phyloP scores from a whole-genome alignment of 306 rosid species.

The Casuarina equisetifolia region DNA sequence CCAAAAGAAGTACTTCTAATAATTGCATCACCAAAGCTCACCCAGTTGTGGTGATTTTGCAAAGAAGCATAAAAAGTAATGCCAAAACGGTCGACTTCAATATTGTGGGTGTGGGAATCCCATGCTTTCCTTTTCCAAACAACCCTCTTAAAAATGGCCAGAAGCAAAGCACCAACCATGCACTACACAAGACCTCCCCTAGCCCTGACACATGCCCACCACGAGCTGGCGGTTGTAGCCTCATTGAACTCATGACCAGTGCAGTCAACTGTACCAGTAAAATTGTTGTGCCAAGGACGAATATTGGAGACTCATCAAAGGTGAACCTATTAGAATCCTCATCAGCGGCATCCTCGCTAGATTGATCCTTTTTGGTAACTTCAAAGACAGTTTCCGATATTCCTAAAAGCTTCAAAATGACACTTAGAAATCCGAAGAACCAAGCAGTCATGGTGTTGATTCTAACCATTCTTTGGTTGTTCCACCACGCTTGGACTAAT shows the following conservation, averaged over 20 bases:
- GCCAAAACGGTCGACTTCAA: background rate
- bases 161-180: no score
- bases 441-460: constrained; percentile 24
- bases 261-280: constrained; percentile 51
- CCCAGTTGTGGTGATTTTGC: background rate
- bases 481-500: constrained; percentile 55
- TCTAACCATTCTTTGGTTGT: constrained; percentile 38
- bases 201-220: constrained; percentile 39
- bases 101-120: background rate
- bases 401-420: constrained; percentile 30
- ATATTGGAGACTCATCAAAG: constrained; percentile 57
- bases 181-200: constrained; percentile 43
- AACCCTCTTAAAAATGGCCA: background rate
- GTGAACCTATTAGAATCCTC: constrained; percentile 43
- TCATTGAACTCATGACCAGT: constrained; percentile 25
- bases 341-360: constrained; percentile 10
- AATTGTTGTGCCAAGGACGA: constrained; percentile 56
- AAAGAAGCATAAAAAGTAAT: no score
- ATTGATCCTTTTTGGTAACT: constrained; percentile 39
- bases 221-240: constrained; percentile 19
- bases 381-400: constrained; percentile 42
- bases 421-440: constrained; percentile 31
- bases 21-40: background rate
- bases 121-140: background rate
- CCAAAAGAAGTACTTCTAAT: no score